phyloP scores from a whole-genome alignment of 768 basidiomycete genomes.

The Serendipita sp. region DNA sequence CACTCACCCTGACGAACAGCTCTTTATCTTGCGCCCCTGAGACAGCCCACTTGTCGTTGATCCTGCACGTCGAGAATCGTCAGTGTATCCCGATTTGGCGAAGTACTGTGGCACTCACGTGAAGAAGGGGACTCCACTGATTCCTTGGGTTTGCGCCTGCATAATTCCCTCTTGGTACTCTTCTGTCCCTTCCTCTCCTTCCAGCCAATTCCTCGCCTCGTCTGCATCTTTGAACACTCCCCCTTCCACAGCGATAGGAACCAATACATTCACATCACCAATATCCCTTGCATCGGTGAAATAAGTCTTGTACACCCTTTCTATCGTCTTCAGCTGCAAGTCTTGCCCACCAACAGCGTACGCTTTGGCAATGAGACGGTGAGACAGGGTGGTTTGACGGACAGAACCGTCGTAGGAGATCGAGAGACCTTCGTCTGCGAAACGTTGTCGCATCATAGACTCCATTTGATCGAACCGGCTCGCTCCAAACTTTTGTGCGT shows the following conservation, averaged over 20 bases:
- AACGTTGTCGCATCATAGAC: not conserved
- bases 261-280: slow-evolving; percentile 40
- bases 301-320: slow-evolving; percentile 47
- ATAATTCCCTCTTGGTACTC: slow-evolving; percentile 49
- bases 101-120: slow-evolving; percentile 18
- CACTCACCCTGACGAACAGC: slow-evolving; percentile 43
- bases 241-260: slow-evolving; percentile 38
- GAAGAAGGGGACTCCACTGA: slow-evolving; percentile 65
- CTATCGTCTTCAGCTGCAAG: slow-evolving; percentile 40
- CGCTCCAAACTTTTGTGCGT: not conserved
- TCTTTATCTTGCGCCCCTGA: slow-evolving; percentile 59
- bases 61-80: slow-evolving; percentile 13
- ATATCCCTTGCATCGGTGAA: slow-evolving; percentile 51
- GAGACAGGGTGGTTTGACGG: slow-evolving; percentile 48
- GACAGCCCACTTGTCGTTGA: slow-evolving; percentile 64
- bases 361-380: slow-evolving; percentile 57
- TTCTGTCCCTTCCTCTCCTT: slow-evolving; percentile 45
- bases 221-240: slow-evolving; percentile 44
- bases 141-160: slow-evolving; percentile 46
- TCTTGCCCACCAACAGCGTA: slow-evolving; percentile 43
- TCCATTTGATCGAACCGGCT: not conserved
- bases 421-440: slow-evolving; percentile 3
- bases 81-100: no score
- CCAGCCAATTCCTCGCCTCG: slow-evolving; percentile 48
- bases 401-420: slow-evolving; percentile 48